Base-by-base conservation (phyloP, 2,329 filamentous ascomycete genomes). In the Fusarium ambrosium region DNA sequence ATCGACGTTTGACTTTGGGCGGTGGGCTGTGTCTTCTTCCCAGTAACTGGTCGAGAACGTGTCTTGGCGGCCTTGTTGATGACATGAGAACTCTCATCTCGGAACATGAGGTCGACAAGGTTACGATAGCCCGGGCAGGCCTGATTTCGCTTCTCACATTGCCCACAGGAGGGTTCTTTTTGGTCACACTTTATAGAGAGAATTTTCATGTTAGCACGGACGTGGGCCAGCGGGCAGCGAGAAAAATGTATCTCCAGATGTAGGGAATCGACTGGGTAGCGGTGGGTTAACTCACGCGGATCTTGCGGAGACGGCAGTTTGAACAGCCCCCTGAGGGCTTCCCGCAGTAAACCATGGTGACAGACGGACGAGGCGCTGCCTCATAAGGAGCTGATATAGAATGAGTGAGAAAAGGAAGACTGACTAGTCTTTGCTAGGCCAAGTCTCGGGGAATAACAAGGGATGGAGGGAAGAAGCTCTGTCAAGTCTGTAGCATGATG, bases 261-360 rank as follows among this genome's bases (percentile, higher is more conserved):
- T 56, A 16, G 41, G 43, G 43, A 32, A 61, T 45, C 32, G 32
- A 24, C 18, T 61, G 60, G 55, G 56, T 20, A 24, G 45, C 43
- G 51, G 53, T 27, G 55, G 64, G 51, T 24, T 32, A 64, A 86
- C 88, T 82, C 82, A 89, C 88, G 68, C 87, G 86, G 70, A 89
- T 88, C 80, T 90, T 90, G 74, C 88, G 86, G 77, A 87, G 85
- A 72, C 88, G 85, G 75, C 88, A 90, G 72, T 83, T 87, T 73
- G 87, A 88, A 79, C 88, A 90, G 45, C 87, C 88, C 77, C 88
- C 88, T 41, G 88, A 89, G 51, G 88, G 88, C 75, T 89, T 89
- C 6, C 88, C 88, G 73, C 88, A 89, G 76, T 89, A 90, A 7
- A 90, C 88, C 88, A 90, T 90, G 65, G 41, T 63, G 68, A 53